phyloP scores from a whole-genome alignment of 768 basidiomycete species.

The Russula ochroleuca region DNA sequence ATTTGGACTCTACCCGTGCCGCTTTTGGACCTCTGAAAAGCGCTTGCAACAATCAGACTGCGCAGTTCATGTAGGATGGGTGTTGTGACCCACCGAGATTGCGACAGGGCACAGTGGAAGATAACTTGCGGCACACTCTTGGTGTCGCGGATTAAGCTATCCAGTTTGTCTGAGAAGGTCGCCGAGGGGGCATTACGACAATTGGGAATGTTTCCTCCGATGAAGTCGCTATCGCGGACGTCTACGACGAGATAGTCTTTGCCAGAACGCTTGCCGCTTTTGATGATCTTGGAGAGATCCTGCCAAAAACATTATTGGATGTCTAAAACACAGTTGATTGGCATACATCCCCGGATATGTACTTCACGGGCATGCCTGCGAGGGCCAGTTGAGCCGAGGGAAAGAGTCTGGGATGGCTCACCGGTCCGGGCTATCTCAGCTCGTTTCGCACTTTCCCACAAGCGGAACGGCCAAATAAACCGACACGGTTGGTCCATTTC shows the following conservation, averaged over 20 bases:
- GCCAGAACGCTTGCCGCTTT: conserved; percentile 52
- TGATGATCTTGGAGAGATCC: conserved; percentile 69
- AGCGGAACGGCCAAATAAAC: background rate
- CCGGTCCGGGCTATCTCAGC: background rate
- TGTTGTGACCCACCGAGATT: conserved; percentile 55
- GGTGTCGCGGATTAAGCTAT: conserved; percentile 54
- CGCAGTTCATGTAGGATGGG: background rate
- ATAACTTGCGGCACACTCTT: conserved; percentile 60
- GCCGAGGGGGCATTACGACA: conserved; percentile 58
- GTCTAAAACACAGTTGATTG: background rate
- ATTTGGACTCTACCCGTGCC: conserved; percentile 51
- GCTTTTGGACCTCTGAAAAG: conserved; percentile 66
- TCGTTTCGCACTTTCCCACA: conserved; percentile 5
- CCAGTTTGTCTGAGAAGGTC: conserved; percentile 53
- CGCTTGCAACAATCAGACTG: conserved; percentile 4
- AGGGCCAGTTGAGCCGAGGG: background rate
- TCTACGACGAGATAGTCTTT: conserved; percentile 77
- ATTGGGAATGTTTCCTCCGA: conserved; percentile 73
- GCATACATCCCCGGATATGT: conserved; percentile 42
- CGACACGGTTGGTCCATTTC: conserved; percentile 12
- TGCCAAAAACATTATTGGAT: conserved; percentile 32
- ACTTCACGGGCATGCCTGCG: conserved; percentile 34
- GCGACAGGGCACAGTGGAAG: conserved; percentile 78
- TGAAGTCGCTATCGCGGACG: conserved; percentile 79
- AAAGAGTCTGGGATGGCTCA: background rate